phyloP scores from a whole-genome alignment of 345 rosid genomes.

The Populus deltoides region DNA sequence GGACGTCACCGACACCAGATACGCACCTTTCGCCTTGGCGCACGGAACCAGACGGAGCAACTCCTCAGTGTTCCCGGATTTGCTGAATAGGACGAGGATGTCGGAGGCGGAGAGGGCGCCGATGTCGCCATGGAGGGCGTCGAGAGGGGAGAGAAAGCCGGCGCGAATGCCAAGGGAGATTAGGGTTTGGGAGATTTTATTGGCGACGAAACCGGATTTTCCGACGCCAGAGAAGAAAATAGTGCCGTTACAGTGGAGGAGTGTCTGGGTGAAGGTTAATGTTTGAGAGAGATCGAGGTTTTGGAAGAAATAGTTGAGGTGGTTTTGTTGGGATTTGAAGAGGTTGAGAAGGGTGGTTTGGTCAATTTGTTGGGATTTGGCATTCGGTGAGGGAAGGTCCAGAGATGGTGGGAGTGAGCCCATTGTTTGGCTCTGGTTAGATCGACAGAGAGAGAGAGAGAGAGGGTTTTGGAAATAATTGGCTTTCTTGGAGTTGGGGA shows the following conservation, averaged over 20 bases:
- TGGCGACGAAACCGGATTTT: slow-evolving; percentile 90
- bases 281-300: slow-evolving; percentile 74
- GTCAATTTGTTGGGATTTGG: slow-evolving; percentile 31
- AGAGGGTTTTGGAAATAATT: not conserved
- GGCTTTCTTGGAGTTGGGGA: not conserved
- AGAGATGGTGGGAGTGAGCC: slow-evolving; percentile 41
- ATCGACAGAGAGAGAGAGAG: not conserved
- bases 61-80: slow-evolving; percentile 88
- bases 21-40: slow-evolving; percentile 70
- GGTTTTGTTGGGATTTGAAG: slow-evolving; percentile 87
- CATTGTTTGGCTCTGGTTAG: slow-evolving; percentile 24
- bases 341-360: slow-evolving; percentile 57
- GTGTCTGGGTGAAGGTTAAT: slow-evolving; percentile 63
- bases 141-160: slow-evolving; percentile 75
- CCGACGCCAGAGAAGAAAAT: slow-evolving; percentile 94
- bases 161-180: slow-evolving; percentile 76
- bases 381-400: slow-evolving; percentile 21
- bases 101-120: slow-evolving; percentile 57
- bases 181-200: slow-evolving; percentile 89
- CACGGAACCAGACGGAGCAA: slow-evolving; percentile 87
- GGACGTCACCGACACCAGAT: slow-evolving; percentile 75
- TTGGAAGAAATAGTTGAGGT: slow-evolving; percentile 85
- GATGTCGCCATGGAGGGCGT: slow-evolving; percentile 93
- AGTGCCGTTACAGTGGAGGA: slow-evolving; percentile 58
- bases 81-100: slow-evolving; percentile 71